phyloP scores from a whole-genome alignment of 73 alveolate species.

The Uronychia binucleata region DNA sequence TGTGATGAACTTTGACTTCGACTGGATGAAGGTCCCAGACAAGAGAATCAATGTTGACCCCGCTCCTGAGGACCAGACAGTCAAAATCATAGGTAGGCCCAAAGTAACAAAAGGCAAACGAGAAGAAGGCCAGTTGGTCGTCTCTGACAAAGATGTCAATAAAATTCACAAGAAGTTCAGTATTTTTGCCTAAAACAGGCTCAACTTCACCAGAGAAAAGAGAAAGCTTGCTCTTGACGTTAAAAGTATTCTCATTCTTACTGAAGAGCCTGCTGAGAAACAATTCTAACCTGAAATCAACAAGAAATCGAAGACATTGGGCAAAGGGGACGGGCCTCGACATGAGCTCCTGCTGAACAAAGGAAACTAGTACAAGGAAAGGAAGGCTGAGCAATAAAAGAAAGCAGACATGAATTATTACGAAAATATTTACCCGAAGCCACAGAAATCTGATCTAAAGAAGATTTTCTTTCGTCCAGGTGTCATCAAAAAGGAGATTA shows the following conservation, averaged over 20 bases:
- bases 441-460: no score
- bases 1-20: conserved; percentile 18
- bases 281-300: conserved; percentile 20
- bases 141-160: conserved; percentile 23
- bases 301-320: conserved; percentile 4
- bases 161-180: not conserved
- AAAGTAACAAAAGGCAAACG: no score
- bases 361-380: not conserved
- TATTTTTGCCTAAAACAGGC: not conserved
- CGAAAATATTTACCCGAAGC: no score
- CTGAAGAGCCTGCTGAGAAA: not conserved
- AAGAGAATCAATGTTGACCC: not conserved
- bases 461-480: no score
- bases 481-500: no score
- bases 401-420: no score
- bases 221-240: conserved; percentile 3
- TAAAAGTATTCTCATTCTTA: no score
- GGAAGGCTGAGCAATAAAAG: not conserved
- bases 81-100: no score
- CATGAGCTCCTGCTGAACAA: conserved; percentile 4
- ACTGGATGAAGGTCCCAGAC: conserved; percentile 17
- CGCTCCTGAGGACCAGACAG: not conserved
- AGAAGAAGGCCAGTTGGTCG: conserved; percentile 5
- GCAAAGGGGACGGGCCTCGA: conserved; percentile 16
- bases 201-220: conserved; percentile 6